Conservation (phyloP, 2,329 filamentous ascomycete species). For the Ramularia endophylla region DNA sequence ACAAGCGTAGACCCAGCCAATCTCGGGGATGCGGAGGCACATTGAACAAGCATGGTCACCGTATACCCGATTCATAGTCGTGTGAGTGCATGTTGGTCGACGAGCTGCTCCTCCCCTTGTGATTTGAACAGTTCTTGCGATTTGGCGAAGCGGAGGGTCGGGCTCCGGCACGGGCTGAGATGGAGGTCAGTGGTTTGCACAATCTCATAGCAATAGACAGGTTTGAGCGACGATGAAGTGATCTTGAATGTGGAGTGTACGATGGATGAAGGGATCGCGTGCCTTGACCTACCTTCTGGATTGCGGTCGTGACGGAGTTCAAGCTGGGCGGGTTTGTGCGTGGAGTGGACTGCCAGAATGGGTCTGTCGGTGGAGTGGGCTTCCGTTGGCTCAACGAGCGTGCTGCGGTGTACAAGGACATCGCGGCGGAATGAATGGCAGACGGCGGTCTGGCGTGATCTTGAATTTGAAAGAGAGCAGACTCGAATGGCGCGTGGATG, state of each 20-base stretch:
- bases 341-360: constrained; percentile 18
- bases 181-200: background rate
- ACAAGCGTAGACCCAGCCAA: constrained; percentile 72
- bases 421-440: background rate
- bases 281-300: constrained; percentile 22
- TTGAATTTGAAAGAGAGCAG: too few species aligned
- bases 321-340: constrained; percentile 9
- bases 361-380: constrained; percentile 5
- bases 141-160: background rate
- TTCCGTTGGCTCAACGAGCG: background rate
- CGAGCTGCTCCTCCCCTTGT: too few species aligned
- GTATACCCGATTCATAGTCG: constrained; percentile 62
- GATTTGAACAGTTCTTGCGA: constrained; percentile 1
- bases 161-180: background rate
- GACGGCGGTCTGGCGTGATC: too few species aligned
- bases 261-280: too few species aligned
- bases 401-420: background rate
- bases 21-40: constrained; percentile 51
- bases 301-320: constrained; percentile 16
- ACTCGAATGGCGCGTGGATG: too few species aligned
- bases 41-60: constrained; percentile 49
- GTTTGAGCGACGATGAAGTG: background rate
- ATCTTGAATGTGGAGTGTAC: background rate
- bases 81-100: constrained; percentile 55
- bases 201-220: background rate